Base-by-base conservation (phyloP, 805 yeast genomes). In the Pichia membranifaciens region DNA sequence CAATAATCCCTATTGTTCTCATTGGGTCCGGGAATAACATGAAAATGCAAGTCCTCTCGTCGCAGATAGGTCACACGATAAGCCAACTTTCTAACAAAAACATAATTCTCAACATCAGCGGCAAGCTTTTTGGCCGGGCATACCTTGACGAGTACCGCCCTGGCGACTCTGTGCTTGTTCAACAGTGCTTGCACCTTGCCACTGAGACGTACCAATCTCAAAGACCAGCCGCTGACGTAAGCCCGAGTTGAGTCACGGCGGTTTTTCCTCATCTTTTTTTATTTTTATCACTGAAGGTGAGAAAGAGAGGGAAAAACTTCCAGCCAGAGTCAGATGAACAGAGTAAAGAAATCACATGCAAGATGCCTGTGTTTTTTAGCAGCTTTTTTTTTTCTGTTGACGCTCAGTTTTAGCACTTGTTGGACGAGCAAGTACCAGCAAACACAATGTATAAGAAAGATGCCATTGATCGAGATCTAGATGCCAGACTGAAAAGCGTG, bases 11-110 rank as follows among this genome's bases (percentile, higher is more conserved):
- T 6, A 49, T 48, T 0, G 57, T 72, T n/a, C 58, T 77, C 7
- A 66, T 76, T 18, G 82, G 74, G 4, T 72, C 71, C 29, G 71
- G 68, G 13, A 68, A 67, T 38, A 75, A 69, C 52, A 57, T 70
- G 44, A 75, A 74, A 40, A 74, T 74, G 1, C 67, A 75, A 46
- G 66, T 77, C 12, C 60, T 71, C 66, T 68, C 78, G 3, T 63
- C 75, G 8, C 78, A 77, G 55, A 65, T 77, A 4, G 80, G 78
- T 2, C 70, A 71, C 54, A 53, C 74, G 35, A 53, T 74, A 20
- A 54, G 60, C 13, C 63, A 63, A 43, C 34, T 50, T 9, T 53
- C 62, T 10, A 69, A 71, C 8, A 71, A 73, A 48, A 69, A 66
- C 47, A 60, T 71, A 8, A 71, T 75, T 4, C 51, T 76, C 20